Percentiles rank a stretch among this genome's conserved stretches.
Evolutionary conservation across 2,329 filamentous ascomycete genomes (phyloP).

Genomic region (Colletotrichum australisinense): DNA sequence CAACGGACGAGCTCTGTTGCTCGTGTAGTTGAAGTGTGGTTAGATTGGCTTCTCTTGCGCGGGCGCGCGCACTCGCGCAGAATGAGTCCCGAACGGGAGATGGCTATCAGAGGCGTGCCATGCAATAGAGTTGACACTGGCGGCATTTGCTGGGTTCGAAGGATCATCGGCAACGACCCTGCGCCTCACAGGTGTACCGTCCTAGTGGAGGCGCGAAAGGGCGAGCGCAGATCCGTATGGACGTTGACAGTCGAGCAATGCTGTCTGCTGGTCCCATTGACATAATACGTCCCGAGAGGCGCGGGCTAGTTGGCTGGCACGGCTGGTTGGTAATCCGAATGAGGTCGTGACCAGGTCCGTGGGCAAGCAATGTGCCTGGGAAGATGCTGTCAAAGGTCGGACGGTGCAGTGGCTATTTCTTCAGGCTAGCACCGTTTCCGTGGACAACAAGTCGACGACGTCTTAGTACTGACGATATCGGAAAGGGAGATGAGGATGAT

Average conservation of each 20-base stretch:
- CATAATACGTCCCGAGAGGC: neutral
- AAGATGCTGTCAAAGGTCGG: neutral
- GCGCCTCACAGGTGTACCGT: neutral
- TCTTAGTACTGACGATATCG: neutral
- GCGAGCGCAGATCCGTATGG: neutral
- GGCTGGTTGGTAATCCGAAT: neutral
- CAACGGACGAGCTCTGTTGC: neutral
- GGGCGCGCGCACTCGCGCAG: neutral
- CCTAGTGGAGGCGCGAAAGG: neutral
- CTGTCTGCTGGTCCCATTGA: neutral
- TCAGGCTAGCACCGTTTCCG: neutral
- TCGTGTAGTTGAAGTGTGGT: neutral
- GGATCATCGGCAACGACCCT: slow-evolving; percentile 11
- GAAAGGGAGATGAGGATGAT: too few relatives aligned
- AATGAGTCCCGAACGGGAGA: slow-evolving; percentile 2
- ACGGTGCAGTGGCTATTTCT: neutral
- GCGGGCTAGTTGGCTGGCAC: neutral
- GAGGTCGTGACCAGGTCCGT: neutral
- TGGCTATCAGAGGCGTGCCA: neutral
- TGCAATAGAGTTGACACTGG: neutral
- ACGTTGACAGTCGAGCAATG: neutral
- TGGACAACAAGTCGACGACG: neutral
- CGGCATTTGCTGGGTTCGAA: neutral
- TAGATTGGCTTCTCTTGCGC: neutral
- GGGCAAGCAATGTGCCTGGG: neutral